These are phyloP conservation scores for Naegleria lovaniensis DNA, from an alignment of 208 protist genomes.

Conservation along the genomic window DNA sequence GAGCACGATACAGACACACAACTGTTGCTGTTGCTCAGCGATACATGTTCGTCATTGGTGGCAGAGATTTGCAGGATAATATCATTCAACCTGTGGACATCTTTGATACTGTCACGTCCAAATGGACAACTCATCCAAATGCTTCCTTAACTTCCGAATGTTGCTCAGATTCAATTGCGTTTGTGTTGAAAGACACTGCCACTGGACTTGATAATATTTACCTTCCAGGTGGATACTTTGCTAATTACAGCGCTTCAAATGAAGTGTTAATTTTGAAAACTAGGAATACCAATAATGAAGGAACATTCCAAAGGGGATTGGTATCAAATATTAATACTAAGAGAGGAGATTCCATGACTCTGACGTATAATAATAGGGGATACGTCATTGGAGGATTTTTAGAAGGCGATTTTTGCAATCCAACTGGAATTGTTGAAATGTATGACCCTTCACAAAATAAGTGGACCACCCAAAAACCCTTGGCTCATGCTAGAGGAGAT, in stretches of 20 bases:
- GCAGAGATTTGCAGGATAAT: neutral
- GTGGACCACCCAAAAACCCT: neutral
- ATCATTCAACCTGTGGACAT: neutral
- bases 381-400: constrained; percentile 10
- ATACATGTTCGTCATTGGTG: neutral
- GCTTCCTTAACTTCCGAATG: neutral
- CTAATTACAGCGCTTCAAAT: neutral
- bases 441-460: neutral
- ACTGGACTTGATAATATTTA: neutral
- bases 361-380: neutral
- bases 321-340: neutral
- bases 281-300: neutral
- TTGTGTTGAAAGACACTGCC: neutral
- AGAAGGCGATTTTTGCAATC: neutral
- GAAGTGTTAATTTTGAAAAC: neutral
- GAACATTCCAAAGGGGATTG: neutral
- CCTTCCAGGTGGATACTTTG: neutral
- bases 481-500: neutral
- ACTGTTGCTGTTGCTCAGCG: neutral
- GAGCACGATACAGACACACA: neutral
- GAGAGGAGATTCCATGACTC: neutral
- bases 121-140: neutral
- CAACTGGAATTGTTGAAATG: neutral
- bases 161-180: neutral
- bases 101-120: neutral